phyloP scores from a whole-genome alignment of 192 early-diverging fungal species.

The Geosiphon pyriformis region DNA sequence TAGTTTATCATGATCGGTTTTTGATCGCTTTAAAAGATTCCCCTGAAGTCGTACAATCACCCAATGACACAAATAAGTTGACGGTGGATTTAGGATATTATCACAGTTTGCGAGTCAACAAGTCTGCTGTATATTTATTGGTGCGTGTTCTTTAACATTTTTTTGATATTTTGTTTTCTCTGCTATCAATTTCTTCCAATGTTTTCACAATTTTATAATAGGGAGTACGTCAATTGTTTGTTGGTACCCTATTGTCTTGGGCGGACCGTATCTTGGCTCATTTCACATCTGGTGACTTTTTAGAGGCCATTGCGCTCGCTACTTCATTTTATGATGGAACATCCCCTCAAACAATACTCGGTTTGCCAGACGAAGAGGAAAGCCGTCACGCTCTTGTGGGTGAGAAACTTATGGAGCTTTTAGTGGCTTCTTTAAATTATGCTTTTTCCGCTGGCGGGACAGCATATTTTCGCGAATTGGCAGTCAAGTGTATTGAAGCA shows the following conservation, averaged over 20 bases:
- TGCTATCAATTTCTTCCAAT: background rate
- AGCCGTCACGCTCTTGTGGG: conserved; percentile 46
- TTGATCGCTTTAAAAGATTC: conserved; percentile 37
- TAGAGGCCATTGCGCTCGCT: conserved; percentile 51
- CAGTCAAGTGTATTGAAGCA: conserved; percentile 46
- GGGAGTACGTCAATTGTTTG: conserved; percentile 49
- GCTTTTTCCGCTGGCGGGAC: conserved; percentile 47
- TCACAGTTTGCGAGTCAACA: conserved; percentile 48
- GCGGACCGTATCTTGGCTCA: conserved; percentile 51
- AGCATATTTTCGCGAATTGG: conserved; percentile 39
- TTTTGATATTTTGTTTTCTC: background rate
- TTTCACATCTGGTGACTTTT: conserved; percentile 51
- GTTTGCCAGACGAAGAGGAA: conserved; percentile 52
- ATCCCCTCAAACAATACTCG: conserved; percentile 52
- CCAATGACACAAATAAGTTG: conserved; percentile 7
- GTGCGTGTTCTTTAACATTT: conserved; percentile 31
- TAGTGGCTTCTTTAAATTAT: conserved; percentile 48
- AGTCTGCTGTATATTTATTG: conserved; percentile 52
- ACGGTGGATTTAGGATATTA: conserved; percentile 46
- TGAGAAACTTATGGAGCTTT: conserved; percentile 49
- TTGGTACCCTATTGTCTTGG: conserved; percentile 54
- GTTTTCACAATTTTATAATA: conserved; percentile 14
- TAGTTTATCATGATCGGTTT: conserved; percentile 56
- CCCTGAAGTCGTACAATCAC: conserved; percentile 20
- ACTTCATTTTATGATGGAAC: conserved; percentile 54